phyloP scores from a whole-genome alignment of 148 eudicot genomes.

The Talinum fruticosum region DNA sequence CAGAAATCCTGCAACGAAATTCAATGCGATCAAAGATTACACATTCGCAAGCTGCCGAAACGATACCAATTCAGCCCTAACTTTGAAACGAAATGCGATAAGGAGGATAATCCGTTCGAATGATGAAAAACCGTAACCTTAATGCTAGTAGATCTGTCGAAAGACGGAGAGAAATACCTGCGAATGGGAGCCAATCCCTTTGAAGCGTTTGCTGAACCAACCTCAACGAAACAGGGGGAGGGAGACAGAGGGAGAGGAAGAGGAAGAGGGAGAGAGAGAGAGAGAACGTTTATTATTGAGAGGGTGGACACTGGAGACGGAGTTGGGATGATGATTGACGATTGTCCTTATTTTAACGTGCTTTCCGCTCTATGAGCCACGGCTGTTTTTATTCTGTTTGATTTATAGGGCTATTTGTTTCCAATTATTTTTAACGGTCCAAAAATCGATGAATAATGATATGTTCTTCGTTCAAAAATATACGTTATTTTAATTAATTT shows the following conservation, averaged over 20 bases:
- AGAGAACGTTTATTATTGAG: background rate
- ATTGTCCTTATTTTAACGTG: constrained; percentile 1
- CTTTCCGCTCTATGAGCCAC: constrained; percentile 15
- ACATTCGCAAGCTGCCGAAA: background rate
- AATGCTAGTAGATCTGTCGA: constrained; percentile 34
- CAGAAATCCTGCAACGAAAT: background rate
- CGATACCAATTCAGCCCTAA: constrained; percentile 1
- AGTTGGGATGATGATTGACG: background rate
- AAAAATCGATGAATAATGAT: no score
- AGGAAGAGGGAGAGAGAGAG: background rate
- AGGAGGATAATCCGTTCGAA: background rate
- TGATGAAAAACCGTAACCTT: constrained; percentile 25
- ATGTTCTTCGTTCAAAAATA: no score
- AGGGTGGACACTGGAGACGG: background rate
- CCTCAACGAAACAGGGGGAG: constrained; percentile 13
- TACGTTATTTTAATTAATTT: no score
- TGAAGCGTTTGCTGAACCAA: constrained; percentile 38
- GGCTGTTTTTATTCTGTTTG: background rate
- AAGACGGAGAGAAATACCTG: constrained; percentile 15
- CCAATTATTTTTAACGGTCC: no score
- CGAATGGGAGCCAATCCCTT: constrained; percentile 40
- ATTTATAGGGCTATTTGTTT: no score
- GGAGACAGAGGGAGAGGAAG: background rate
- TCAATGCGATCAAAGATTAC: background rate
- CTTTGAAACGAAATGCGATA: no score